These are phyloP conservation scores for Curvularia spicifera DNA, from an alignment of 2,329 filamentous ascomycete species.

Conservation along the genomic window DNA sequence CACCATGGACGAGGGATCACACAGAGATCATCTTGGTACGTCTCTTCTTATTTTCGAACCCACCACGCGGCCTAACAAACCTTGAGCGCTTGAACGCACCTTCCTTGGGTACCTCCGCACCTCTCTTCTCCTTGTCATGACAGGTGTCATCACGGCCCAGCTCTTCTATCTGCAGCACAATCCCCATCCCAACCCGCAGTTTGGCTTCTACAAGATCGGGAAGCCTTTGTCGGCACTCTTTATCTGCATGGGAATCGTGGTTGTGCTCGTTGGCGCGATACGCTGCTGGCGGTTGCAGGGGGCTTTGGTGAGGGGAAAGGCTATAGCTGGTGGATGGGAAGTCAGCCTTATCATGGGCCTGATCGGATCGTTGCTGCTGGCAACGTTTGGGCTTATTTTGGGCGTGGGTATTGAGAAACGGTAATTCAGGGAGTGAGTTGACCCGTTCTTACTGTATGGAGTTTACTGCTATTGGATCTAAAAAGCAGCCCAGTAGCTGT, in stretches of 20 bases:
- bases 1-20: slow-evolving; percentile 57
- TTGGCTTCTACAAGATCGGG: slow-evolving; percentile 67
- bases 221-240: slow-evolving; percentile 63
- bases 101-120: slow-evolving; percentile 77
- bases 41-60: background rate
- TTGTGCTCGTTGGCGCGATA: slow-evolving; percentile 61
- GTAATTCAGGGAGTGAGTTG: slow-evolving; percentile 4
- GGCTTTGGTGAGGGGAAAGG: slow-evolving; percentile 64
- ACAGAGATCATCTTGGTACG: slow-evolving; percentile 65
- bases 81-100: slow-evolving; percentile 72
- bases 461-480: too few relatives aligned
- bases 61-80: background rate
- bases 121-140: slow-evolving; percentile 70
- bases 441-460: too few relatives aligned
- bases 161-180: slow-evolving; percentile 68
- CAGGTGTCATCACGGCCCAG: slow-evolving; percentile 70
- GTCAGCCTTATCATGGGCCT: slow-evolving; percentile 57
- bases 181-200: slow-evolving; percentile 50
- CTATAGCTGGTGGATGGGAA: slow-evolving; percentile 66
- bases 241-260: slow-evolving; percentile 57
- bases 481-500: too few relatives aligned
- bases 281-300: slow-evolving; percentile 68
- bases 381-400: slow-evolving; percentile 27
- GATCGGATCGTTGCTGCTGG: slow-evolving; percentile 45
- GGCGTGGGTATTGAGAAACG: slow-evolving; percentile 28